These are phyloP conservation scores for Toxoplasma gondii DNA, from an alignment of 169 alveolate genomes.

Conservation along the genomic window DNA sequence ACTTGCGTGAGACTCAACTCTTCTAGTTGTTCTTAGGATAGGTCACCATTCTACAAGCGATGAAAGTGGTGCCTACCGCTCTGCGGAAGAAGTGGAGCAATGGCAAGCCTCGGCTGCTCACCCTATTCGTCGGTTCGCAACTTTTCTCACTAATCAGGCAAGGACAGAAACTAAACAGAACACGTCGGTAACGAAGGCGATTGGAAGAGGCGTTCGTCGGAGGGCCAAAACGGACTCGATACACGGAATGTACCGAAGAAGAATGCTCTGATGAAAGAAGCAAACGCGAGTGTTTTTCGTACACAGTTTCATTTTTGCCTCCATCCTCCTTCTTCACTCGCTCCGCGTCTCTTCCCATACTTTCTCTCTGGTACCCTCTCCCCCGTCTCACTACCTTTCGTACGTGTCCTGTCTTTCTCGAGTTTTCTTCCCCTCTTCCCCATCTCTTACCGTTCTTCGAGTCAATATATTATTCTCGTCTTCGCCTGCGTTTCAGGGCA, in stretches of 20 bases:
- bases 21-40: constrained; percentile 72
- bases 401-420: constrained; percentile 72
- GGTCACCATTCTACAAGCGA: constrained; percentile 98
- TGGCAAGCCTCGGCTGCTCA: constrained; percentile 85
- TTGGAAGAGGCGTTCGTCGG: no score
- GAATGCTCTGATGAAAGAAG: neutral
- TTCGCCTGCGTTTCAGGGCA: constrained; percentile 36
- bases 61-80: constrained; percentile 90
- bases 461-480: no score
- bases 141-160: constrained; percentile 72
- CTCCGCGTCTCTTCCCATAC: no score
- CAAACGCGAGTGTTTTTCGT: constrained; percentile 6
- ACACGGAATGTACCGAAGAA: constrained; percentile 4
- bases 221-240: neutral
- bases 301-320: no score
- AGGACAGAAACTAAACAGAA: neutral
- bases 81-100: constrained; percentile 87
- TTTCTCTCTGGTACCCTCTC: no score
- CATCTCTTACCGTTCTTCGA: constrained; percentile 48
- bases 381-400: neutral
- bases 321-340: no score
- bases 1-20: no score
- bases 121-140: constrained; percentile 76
- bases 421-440: constrained; percentile 68
- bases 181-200: neutral